These are phyloP conservation scores for Sanghuangporus sanghuang DNA, from an alignment of 1,284 basidiomycete genomes.

Conservation along the genomic window DNA sequence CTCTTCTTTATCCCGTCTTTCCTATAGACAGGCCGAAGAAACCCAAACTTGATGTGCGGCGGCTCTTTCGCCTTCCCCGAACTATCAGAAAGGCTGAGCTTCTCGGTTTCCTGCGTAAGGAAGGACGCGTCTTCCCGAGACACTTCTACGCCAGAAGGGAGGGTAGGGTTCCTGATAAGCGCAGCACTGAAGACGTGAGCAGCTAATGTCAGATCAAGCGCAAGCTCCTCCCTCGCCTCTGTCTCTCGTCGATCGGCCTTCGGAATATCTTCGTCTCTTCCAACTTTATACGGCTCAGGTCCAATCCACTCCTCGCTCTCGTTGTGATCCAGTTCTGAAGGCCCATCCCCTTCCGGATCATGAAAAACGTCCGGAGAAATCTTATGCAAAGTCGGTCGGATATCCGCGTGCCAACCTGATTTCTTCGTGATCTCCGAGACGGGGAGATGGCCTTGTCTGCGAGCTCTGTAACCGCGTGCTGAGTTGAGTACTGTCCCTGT, in stretches of 20 bases:
- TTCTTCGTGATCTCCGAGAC: slow-evolving; percentile 32
- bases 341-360: slow-evolving; percentile 19
- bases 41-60: slow-evolving; percentile 15
- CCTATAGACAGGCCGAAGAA: slow-evolving; percentile 8
- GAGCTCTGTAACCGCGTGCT: slow-evolving; percentile 44
- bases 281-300: slow-evolving; percentile 35
- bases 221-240: slow-evolving; percentile 53
- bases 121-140: slow-evolving; percentile 1
- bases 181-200: slow-evolving; percentile 48
- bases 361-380: slow-evolving; percentile 35
- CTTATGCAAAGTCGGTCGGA: slow-evolving; percentile 38
- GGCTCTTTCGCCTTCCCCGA: slow-evolving; percentile 5
- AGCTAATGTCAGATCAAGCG: slow-evolving; percentile 58
- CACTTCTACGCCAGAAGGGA: slow-evolving; percentile 24
- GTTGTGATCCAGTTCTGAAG: neutral
- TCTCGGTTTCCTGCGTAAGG: slow-evolving; percentile 9
- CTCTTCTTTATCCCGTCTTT: slow-evolving; percentile 4
- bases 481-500: slow-evolving; percentile 45
- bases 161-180: slow-evolving; percentile 28
- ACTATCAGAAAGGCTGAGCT: neutral
- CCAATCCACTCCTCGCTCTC: slow-evolving; percentile 27
- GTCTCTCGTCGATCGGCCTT: slow-evolving; percentile 42
- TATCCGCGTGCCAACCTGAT: slow-evolving; percentile 49
- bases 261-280: slow-evolving; percentile 31
- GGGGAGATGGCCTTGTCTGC: slow-evolving; percentile 43